Percentiles rank a stretch among this genome's conserved stretches.
phyloP scores from a whole-genome alignment of 2,329 filamentous ascomycete genomes.

The Colletotrichum shisoi region DNA sequence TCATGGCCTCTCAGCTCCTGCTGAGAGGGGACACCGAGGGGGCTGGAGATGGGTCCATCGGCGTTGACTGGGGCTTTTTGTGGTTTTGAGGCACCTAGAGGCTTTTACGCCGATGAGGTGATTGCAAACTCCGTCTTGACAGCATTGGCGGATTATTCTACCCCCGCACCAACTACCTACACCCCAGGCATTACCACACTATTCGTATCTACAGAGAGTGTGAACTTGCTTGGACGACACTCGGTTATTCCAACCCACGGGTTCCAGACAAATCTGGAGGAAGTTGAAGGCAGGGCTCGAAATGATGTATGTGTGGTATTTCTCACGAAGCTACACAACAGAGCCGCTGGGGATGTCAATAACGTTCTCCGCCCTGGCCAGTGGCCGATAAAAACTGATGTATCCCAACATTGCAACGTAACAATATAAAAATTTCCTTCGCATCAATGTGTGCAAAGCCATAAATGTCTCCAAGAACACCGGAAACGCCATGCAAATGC shows the following conservation, averaged over 20 bases:
- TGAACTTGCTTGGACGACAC: too few species aligned
- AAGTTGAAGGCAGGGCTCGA: too few species aligned
- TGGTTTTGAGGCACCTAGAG: background rate
- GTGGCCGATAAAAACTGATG: background rate
- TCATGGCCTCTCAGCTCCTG: background rate
- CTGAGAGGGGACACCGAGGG: background rate
- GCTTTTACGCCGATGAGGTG: constrained; percentile 12
- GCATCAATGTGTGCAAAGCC: background rate
- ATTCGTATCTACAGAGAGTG: background rate
- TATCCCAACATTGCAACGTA: background rate
- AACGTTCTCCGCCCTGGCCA: too few species aligned
- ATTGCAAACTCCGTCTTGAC: constrained; percentile 7
- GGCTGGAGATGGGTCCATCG: background rate
- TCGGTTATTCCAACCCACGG: too few species aligned
- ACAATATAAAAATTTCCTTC: too few species aligned
- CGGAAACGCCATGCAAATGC: background rate
- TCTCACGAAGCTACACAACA: too few species aligned
- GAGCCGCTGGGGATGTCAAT: too few species aligned
- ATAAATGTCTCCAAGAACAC: background rate
- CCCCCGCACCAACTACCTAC: constrained; percentile 1
- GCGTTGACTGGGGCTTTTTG: background rate
- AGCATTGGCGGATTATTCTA: constrained; percentile 22
- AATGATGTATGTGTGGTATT: background rate
- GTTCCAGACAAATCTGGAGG: too few species aligned
- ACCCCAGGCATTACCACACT: background rate